A percentile compares a stretch with the other conserved stretches of the same genome.
These are phyloP conservation scores for Aureobasidium sp. DNA, from an alignment of 2,329 filamentous ascomycete genomes.

Conservation along the genomic window DNA sequence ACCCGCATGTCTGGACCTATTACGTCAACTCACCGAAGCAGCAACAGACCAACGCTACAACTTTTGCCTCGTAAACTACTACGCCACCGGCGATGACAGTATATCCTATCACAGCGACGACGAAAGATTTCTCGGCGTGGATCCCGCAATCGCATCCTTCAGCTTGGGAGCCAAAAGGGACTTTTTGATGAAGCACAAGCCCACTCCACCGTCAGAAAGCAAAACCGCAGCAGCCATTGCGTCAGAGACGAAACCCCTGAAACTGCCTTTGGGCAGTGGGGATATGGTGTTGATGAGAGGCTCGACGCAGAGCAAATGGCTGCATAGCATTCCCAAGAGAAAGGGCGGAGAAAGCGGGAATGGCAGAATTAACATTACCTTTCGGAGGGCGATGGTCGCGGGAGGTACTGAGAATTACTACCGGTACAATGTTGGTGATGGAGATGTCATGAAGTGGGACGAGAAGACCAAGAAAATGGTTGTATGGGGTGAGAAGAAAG, in stretches of 20 bases:
- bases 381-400: slow-evolving; percentile 62
- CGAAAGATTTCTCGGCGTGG: slow-evolving; percentile 63
- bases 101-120: slow-evolving; percentile 78
- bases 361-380: slow-evolving; percentile 69
- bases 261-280: slow-evolving; percentile 54
- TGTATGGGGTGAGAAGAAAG: slow-evolving; percentile 23
- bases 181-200: slow-evolving; percentile 75
- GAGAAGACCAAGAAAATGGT: slow-evolving; percentile 46
- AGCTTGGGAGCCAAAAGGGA: slow-evolving; percentile 65
- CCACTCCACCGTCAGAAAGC: slow-evolving; percentile 35
- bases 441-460: slow-evolving; percentile 64
- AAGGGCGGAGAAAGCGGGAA: slow-evolving; percentile 55
- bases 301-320: slow-evolving; percentile 66
- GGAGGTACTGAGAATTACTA: slow-evolving; percentile 78
- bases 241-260: slow-evolving; percentile 34
- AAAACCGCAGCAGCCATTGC: slow-evolving; percentile 25
- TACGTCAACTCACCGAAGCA: slow-evolving; percentile 57
- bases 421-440: slow-evolving; percentile 70
- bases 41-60: slow-evolving; percentile 65
- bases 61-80: slow-evolving; percentile 78
- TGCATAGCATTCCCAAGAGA: slow-evolving; percentile 72
- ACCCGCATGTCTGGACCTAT: slow-evolving; percentile 59
- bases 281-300: slow-evolving; percentile 78
- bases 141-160: slow-evolving; percentile 69
- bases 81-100: slow-evolving; percentile 67